These are phyloP conservation scores for Arabis alpina DNA, from an alignment of 345 rosid genomes.

Conservation along the genomic window DNA sequence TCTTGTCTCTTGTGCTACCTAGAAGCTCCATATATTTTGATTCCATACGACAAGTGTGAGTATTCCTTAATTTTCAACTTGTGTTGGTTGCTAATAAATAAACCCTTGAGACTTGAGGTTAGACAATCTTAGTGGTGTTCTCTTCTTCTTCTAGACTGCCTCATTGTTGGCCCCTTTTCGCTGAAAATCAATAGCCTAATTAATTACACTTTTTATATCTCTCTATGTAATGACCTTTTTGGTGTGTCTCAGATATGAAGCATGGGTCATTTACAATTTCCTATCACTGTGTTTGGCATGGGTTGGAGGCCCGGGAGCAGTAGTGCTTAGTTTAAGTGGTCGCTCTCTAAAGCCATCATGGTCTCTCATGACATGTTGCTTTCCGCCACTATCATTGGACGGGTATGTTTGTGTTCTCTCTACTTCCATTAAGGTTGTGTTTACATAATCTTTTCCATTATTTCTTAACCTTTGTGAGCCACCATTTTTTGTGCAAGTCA, in stretches of 20 bases:
- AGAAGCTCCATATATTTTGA: conserved; percentile 81
- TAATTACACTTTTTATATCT: background rate
- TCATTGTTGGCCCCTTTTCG: background rate
- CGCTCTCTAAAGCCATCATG: conserved; percentile 78
- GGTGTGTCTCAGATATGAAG: conserved; percentile 81
- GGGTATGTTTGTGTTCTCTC: conserved; percentile 60
- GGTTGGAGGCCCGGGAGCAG: conserved; percentile 99
- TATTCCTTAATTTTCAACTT: conserved; percentile 7
- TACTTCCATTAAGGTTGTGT: background rate
- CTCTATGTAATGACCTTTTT: conserved; percentile 11
- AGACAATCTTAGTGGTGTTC: background rate
- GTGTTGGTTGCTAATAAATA: background rate
- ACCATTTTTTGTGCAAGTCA: background rate
- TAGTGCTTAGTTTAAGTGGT: conserved; percentile 89
- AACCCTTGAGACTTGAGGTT: background rate
- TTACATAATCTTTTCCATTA: conserved; percentile 1
- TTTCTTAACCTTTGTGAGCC: background rate
- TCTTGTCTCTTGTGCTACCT: conserved; percentile 80
- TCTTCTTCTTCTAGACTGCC: background rate
- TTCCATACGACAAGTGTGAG: conserved; percentile 98
- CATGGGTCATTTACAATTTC: conserved; percentile 98
- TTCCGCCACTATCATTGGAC: conserved; percentile 77
- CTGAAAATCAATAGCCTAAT: background rate
- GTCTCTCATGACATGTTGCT: conserved; percentile 90
- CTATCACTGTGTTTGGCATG: conserved; percentile 89